A percentile compares a stretch with the other conserved stretches of the same genome.
phyloP scores from a whole-genome alignment of 2,329 filamentous ascomycete genomes.

The Stenocarpella maydis region DNA sequence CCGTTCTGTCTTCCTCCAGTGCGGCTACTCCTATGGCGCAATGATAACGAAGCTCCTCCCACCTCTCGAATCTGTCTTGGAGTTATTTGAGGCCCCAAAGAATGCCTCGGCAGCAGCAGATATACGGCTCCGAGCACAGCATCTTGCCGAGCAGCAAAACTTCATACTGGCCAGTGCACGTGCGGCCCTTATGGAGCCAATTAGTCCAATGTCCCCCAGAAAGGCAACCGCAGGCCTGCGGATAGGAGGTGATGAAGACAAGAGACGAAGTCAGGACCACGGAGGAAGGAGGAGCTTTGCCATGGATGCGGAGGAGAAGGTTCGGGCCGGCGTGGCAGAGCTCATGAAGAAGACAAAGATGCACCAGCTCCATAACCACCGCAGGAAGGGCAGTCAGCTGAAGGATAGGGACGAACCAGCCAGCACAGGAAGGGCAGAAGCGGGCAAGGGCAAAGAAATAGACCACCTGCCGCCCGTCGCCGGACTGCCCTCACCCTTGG shows the following conservation, averaged over 20 bases:
- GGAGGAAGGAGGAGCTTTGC: conserved; percentile 45
- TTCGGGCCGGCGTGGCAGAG: conserved; percentile 57
- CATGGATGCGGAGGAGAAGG: conserved; percentile 53
- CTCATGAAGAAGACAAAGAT: conserved; percentile 53
- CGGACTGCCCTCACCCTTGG: conserved; percentile 48
- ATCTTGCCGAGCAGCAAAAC: conserved; percentile 71
- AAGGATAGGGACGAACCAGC: neutral
- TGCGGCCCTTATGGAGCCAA: conserved; percentile 43
- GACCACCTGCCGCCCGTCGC: conserved; percentile 42
- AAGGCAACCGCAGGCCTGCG: conserved; percentile 49
- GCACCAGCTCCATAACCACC: conserved; percentile 37
- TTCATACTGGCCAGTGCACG: conserved; percentile 51
- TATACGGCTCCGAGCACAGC: conserved; percentile 74
- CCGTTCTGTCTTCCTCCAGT: conserved; percentile 71
- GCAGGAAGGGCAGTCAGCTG: conserved; percentile 14
- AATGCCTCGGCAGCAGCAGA: conserved; percentile 69
- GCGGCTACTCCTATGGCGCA: conserved; percentile 91
- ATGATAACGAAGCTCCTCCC: conserved; percentile 81
- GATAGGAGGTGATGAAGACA: conserved; percentile 59
- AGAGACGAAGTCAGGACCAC: conserved; percentile 52
- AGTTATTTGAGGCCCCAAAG: conserved; percentile 62
- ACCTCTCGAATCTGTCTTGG: conserved; percentile 64
- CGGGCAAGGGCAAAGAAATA: conserved; percentile 41
- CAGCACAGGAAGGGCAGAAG: neutral
- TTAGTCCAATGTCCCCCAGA: conserved; percentile 40